phyloP scores from a whole-genome alignment of 345 rosid genomes.

The Camelina sativa region DNA sequence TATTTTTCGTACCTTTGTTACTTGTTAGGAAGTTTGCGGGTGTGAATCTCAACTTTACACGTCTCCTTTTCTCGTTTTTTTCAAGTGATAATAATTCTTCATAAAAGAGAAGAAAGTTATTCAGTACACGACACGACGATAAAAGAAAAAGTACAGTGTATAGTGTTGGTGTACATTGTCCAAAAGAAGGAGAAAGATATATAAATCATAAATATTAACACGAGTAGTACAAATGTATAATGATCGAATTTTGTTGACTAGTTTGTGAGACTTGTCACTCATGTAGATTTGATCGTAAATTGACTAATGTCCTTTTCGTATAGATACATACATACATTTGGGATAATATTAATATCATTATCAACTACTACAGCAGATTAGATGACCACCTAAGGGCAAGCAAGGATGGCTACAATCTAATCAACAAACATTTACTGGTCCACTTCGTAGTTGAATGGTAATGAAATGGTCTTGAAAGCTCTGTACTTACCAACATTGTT shows the following conservation, averaged over 20 bases:
- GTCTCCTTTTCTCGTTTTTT: not conserved
- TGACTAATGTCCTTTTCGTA: conserved; percentile 21
- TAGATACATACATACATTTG: not conserved
- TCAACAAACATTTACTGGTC: conserved; percentile 30
- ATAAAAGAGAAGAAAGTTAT: not conserved
- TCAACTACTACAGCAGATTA: not conserved
- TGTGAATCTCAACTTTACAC: not conserved
- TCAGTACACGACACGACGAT: not conserved
- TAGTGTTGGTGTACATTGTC: not conserved
- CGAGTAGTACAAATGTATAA: not conserved
- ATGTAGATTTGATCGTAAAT: not conserved
- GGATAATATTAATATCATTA: not conserved
- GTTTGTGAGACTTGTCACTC: conserved; percentile 1
- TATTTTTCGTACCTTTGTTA: not conserved
- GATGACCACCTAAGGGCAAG: not conserved
- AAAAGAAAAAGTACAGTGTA: not conserved
- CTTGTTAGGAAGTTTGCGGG: not conserved
- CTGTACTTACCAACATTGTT: conserved; percentile 62
- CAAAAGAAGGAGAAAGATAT: not conserved
- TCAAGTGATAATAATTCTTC: not conserved
- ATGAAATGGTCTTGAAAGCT: conserved; percentile 65
- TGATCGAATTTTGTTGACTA: conserved; percentile 26
- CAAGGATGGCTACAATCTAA: conserved; percentile 8
- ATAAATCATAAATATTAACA: not conserved
- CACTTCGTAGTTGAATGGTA: conserved; percentile 64